Percentiles rank a stretch among this genome's conserved stretches.
phyloP scores from a whole-genome alignment of 2,329 filamentous ascomycete genomes.

The Sphaerostilbella broomeana region DNA sequence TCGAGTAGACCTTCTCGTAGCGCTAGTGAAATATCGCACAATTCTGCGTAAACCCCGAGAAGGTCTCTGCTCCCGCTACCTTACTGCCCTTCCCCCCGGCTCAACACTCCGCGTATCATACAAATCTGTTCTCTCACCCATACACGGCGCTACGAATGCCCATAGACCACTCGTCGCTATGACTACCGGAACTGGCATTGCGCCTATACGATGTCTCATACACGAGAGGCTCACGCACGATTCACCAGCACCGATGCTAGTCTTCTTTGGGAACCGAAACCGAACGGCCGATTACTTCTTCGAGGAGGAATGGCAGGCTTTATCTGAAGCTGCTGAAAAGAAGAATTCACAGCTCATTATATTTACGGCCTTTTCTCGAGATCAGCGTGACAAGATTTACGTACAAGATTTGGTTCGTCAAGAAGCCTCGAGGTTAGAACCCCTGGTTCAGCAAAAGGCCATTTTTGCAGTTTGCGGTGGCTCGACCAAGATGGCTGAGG shows the following conservation, averaged over 20 bases:
- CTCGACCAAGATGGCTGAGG: constrained; percentile 51
- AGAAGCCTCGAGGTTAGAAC: constrained; percentile 29
- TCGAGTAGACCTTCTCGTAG: constrained; percentile 66
- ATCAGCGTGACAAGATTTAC: constrained; percentile 45
- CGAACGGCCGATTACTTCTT: constrained; percentile 74
- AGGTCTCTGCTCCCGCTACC: constrained; percentile 85
- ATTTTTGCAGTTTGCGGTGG: constrained; percentile 51
- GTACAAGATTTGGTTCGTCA: constrained; percentile 48
- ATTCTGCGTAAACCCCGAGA: constrained; percentile 77
- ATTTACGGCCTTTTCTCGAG: constrained; percentile 43
- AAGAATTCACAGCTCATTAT: constrained; percentile 24
- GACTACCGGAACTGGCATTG: constrained; percentile 79
- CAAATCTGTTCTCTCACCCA: constrained; percentile 40
- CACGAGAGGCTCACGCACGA: constrained; percentile 54
- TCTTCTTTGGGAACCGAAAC: constrained; percentile 85
- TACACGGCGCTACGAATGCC: constrained; percentile 32
- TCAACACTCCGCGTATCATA: constrained; percentile 55
- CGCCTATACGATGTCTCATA: constrained; percentile 75
- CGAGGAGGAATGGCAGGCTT: constrained; percentile 59
- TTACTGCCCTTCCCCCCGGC: constrained; percentile 55
- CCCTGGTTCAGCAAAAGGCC: constrained; percentile 32
- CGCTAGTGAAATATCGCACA: constrained; percentile 86
- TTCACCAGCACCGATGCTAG: constrained; percentile 37
- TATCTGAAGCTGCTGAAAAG: constrained; percentile 12
- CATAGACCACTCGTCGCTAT: constrained; percentile 64